These are phyloP conservation scores for Backusella psychrophila DNA, from an alignment of 192 early-diverging fungal species.

Conservation along the genomic window DNA sequence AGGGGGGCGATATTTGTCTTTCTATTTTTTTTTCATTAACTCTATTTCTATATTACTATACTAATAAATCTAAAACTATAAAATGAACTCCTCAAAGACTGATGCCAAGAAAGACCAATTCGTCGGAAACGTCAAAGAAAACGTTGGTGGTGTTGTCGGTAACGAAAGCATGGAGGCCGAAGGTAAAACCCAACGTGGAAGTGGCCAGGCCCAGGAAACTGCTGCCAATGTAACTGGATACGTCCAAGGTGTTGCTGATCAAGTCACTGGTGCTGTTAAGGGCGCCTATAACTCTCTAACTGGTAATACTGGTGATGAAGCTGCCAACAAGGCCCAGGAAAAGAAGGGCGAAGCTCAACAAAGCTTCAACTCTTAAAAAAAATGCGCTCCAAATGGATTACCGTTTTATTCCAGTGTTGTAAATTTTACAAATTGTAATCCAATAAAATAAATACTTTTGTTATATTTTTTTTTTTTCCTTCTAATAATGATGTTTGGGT, in stretches of 20 bases:
- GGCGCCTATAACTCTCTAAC: constrained; percentile 22
- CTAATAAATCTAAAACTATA: neutral
- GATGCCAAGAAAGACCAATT: constrained; percentile 28
- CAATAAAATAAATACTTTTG: neutral
- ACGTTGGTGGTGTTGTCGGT: constrained; percentile 38
- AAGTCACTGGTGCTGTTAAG: constrained; percentile 28
- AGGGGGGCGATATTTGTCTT: neutral
- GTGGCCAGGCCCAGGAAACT: constrained; percentile 26
- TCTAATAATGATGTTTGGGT: no score
- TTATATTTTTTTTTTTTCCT: neutral
- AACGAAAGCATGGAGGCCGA: constrained; percentile 27
- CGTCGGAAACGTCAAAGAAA: constrained; percentile 38
- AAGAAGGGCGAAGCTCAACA: constrained; percentile 20
- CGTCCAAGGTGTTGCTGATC: constrained; percentile 27
- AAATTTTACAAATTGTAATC: neutral
- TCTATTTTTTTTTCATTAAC: neutral
- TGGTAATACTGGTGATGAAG: constrained; percentile 14
- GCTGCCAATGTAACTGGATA: constrained; percentile 23
- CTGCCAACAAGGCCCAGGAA: neutral
- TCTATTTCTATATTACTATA: neutral
- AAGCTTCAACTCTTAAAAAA: neutral
- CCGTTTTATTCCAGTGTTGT: neutral
- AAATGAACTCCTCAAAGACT: constrained; percentile 22
- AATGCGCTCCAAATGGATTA: neutral
- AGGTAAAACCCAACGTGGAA: constrained; percentile 32